Conservation (phyloP, 495 filamentous ascomycete species). For the Viridothelium virens region DNA sequence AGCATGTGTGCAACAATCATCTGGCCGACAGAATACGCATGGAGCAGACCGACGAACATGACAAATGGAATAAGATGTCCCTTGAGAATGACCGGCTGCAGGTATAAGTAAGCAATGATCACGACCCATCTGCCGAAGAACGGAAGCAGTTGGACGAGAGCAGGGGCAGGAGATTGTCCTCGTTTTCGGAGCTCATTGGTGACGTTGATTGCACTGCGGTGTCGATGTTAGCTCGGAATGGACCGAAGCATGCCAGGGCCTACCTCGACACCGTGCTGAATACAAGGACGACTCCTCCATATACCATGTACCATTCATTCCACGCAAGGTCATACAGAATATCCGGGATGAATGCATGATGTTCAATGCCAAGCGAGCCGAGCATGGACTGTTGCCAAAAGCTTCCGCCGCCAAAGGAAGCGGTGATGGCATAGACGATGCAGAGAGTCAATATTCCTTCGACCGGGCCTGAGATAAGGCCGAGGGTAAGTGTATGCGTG, state of each 20-base stretch:
- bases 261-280: constrained; percentile 68
- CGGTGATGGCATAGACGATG: constrained; percentile 76
- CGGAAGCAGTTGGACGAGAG: constrained; percentile 73
- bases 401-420: constrained; percentile 72
- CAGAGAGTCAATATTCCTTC: constrained; percentile 86
- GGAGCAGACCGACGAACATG: constrained; percentile 77
- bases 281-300: constrained; percentile 72
- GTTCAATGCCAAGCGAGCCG: constrained; percentile 57
- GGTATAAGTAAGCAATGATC: constrained; percentile 66
- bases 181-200: constrained; percentile 67
- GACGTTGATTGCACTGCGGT: constrained; percentile 66
- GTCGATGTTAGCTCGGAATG: not conserved
- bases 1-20: constrained; percentile 92
- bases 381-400: constrained; percentile 89
- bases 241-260: not conserved
- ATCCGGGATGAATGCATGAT: constrained; percentile 57
- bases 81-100: constrained; percentile 74
- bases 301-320: constrained; percentile 89
- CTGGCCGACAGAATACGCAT: constrained; percentile 87
- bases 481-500: constrained; percentile 88
- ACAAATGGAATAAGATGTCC: constrained; percentile 80
- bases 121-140: constrained; percentile 68
- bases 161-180: constrained; percentile 58
- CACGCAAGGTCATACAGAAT: constrained; percentile 69
- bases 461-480: constrained; percentile 87